Evolutionary conservation across 208 protist species (phyloP), one percentile per base, ranked within the genome.

Genomic region (Leptomonas pyrrhocoris): DNA sequence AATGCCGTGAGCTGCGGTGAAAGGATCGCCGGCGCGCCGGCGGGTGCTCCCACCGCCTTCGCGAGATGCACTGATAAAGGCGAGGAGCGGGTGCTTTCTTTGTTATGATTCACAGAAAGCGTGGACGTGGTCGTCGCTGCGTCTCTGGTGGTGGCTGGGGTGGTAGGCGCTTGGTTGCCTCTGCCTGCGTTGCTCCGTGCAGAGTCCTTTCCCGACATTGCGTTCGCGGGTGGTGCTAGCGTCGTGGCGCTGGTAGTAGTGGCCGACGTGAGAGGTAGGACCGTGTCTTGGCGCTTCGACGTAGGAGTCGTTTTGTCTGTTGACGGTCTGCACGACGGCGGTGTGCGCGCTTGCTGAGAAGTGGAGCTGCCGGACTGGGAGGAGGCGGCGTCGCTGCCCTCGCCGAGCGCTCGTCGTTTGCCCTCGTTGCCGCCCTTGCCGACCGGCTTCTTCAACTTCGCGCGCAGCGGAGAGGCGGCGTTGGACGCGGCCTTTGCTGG

Each of bases 291-390:
- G 56, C 49, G 40, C 12, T n/a, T 9, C 25, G 38, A 50, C 12
- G 40, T 19, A 15, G 56, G 23, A 6, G 56, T 49, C 8, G 40
- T 62, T 23, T 46, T 62, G 16, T 49, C 40, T 38, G 46, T 62
- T 19, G 18, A 12, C 3, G 34, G 56, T 9, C 49, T 62, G 0
- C 58, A 42, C 7, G 28, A 53, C 28, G 58, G 58, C 16, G 58
- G 43, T 0, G 58, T 53, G 42, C 27, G 58, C 7, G 8, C 42
- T 18, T 49, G 36, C 2, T n/a, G 12, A 21, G 43, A 40, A 16
- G 18, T 16, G 25, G 58, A 64, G 38, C 13, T 18, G 23, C 38
- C 19, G 40, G 57, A 62, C 23, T 30, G 1, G 1, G 57, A 62
- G 23, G 57, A 36, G 16, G 25, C 27, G 0, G 18, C 25, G 21